Base-by-base conservation (phyloP, 129 eudicot genomes). In the Smallanthus sonchifolius region DNA sequence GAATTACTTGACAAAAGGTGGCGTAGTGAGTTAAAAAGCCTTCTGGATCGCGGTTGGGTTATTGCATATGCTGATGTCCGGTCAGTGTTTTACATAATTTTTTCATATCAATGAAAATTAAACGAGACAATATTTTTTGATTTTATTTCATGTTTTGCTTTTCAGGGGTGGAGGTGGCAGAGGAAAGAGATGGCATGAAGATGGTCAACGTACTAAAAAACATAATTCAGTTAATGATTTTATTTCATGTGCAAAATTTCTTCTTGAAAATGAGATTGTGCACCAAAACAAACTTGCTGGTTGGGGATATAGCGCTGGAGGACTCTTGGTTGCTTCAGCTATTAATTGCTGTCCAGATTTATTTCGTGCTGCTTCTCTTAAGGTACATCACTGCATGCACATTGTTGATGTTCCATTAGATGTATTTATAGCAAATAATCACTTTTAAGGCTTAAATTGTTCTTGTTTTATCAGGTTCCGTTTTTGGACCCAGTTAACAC, bases 271-370 rank as follows among this genome's bases (percentile, higher is more conserved):
- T 76, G 83, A 82, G 59, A 83, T 90, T 52, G 93, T 86, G 47
- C 87, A 88, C 73, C 79, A 80, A 74, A 83, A 81, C 66, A 94
- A 94, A 83, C 90, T 94, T 73, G 91, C 93, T 65, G 98, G 96
- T 65, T 88, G 97, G 96, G 98, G 98, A 79, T 94, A 86, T 75
- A 90, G 97, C 70, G 97, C 97, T 72, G 98, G 98, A 73, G 97
- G 98, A 40, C 85, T 90, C 61, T 79, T 94, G 78, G 89, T 94
- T 77, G 98, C 98, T 83, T 86, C 96, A 7, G 90, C 96, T 44
- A 90, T 94, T 28, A 94, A 94, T 81, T 70, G 17, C 28, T 66
- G 80, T 74, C 98, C 98, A 47, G 79, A 86, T 81, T 67, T 94
- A 82, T 90, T 94, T 57, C 96, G 96, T 56, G 98, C 96, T 80